Evolutionary conservation across 2,329 filamentous ascomycete species (phyloP).

Genomic region (Neopestalotiopsis clavispora): DNA sequence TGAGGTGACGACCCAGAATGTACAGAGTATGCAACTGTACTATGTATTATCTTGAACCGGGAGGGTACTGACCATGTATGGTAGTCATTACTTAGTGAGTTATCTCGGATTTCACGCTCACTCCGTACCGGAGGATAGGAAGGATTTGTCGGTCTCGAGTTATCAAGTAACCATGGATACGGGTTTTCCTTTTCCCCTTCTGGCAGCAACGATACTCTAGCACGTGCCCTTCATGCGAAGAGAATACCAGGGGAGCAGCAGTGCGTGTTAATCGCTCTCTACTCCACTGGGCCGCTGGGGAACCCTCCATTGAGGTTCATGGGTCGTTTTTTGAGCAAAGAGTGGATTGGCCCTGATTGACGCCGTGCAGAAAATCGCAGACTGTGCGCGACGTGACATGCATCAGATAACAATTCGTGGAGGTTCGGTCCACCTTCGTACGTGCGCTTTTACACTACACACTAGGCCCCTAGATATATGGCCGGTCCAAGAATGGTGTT

Average conservation of each 20-base stretch:
- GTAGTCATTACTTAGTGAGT: too few species aligned
- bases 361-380: neutral
- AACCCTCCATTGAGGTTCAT: neutral
- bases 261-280: neutral
- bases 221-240: slow-evolving; percentile 1
- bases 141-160: too few species aligned
- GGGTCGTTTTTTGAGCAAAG: neutral
- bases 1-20: too few species aligned
- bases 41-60: too few species aligned
- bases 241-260: neutral
- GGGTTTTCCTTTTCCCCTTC: neutral
- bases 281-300: neutral
- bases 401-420: neutral
- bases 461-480: too few species aligned
- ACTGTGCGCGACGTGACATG: neutral
- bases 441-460: too few species aligned
- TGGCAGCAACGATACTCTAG: neutral
- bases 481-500: too few species aligned
- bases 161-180: too few species aligned
- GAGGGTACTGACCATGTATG: too few species aligned
- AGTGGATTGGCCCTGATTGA: neutral
- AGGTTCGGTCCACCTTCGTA: neutral
- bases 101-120: too few species aligned
- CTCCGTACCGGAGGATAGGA: too few species aligned
- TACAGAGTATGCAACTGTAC: too few species aligned